Conservation (phyloP, 768 basidiomycete genomes). For the Pleurotus eryngii region DNA sequence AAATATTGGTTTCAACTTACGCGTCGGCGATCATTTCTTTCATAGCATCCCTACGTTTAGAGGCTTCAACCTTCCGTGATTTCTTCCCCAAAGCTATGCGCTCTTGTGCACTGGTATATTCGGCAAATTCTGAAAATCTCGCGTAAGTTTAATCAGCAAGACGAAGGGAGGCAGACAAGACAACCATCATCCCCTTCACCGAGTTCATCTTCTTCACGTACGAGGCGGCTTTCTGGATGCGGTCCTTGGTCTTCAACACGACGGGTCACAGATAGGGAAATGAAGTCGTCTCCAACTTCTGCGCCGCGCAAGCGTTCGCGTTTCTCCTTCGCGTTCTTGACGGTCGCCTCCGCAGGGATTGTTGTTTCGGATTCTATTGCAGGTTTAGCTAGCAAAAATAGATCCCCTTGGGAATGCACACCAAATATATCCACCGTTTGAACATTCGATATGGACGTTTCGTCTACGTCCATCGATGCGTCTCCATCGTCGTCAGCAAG, state of each 20-base stretch:
- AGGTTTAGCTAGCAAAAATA: conserved; percentile 1
- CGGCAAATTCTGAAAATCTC: conserved; percentile 65
- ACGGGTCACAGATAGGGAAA: conserved; percentile 70
- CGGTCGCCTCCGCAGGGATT: conserved; percentile 71
- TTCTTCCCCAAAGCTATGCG: conserved; percentile 85
- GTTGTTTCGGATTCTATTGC: conserved; percentile 35
- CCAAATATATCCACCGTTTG: conserved; percentile 28
- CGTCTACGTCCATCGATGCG: conserved; percentile 45
- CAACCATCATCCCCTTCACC: conserved; percentile 88
- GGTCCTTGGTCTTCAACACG: conserved; percentile 57
- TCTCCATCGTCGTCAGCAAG: conserved; percentile 39
- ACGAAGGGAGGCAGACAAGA: conserved; percentile 1
- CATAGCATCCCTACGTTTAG: conserved; percentile 65
- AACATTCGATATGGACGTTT: conserved; percentile 30
- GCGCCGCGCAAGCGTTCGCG: conserved; percentile 63
- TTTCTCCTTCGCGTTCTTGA: conserved; percentile 71
- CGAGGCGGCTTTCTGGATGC: conserved; percentile 78
- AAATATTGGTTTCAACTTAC: conserved; percentile 39
- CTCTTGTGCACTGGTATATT: conserved; percentile 85
- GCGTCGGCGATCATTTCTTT: conserved; percentile 80
- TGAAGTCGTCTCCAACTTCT: conserved; percentile 61
- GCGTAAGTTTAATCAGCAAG: background rate
- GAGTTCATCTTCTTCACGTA: conserved; percentile 84
- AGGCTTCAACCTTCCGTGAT: conserved; percentile 66
- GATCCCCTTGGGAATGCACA: conserved; percentile 13